A percentile compares a stretch with the other conserved stretches of the same genome.
These are phyloP conservation scores for Picea glauca DNA, from an alignment of 75 land plant species.

Conservation along the genomic window DNA sequence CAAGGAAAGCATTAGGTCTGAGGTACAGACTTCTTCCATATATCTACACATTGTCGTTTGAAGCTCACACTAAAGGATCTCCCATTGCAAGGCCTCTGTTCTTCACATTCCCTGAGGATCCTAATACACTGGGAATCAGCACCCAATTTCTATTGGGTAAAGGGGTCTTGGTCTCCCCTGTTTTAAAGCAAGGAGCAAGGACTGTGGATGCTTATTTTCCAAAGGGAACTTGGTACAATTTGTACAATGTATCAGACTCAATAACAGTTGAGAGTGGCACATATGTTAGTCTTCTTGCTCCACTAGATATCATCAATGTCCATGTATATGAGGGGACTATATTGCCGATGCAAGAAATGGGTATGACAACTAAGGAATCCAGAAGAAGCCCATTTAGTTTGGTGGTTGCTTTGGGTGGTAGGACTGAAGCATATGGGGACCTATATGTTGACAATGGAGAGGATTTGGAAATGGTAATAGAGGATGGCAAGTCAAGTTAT, in stretches of 20 bases:
- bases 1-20: conserved; percentile 64
- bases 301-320: conserved; percentile 68
- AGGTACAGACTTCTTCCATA: conserved; percentile 83
- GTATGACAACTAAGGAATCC: conserved; percentile 50
- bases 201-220: conserved; percentile 80
- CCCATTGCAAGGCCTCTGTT: conserved; percentile 90
- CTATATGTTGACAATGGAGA: conserved; percentile 39
- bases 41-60: conserved; percentile 70
- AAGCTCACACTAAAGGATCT: conserved; percentile 66
- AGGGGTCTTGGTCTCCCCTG: conserved; percentile 78
- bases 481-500: conserved; percentile 42
- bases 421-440: conserved; percentile 19
- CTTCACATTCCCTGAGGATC: conserved; percentile 72
- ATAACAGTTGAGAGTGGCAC: conserved; percentile 20
- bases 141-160: conserved; percentile 72
- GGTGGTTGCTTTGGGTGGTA: conserved; percentile 35
- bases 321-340: conserved; percentile 73
- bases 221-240: conserved; percentile 76
- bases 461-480: conserved; percentile 25
- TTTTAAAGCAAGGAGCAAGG: conserved; percentile 30
- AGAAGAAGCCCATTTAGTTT: conserved; percentile 68
- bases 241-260: conserved; percentile 51
- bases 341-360: conserved; percentile 73
- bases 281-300: conserved; percentile 49
- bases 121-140: conserved; percentile 43